Percentiles rank a stretch among this genome's conserved stretches.
These are phyloP conservation scores for Sugiyamaella grinbergsii DNA, from an alignment of 1,139 yeast genomes.

Conservation along the genomic window DNA sequence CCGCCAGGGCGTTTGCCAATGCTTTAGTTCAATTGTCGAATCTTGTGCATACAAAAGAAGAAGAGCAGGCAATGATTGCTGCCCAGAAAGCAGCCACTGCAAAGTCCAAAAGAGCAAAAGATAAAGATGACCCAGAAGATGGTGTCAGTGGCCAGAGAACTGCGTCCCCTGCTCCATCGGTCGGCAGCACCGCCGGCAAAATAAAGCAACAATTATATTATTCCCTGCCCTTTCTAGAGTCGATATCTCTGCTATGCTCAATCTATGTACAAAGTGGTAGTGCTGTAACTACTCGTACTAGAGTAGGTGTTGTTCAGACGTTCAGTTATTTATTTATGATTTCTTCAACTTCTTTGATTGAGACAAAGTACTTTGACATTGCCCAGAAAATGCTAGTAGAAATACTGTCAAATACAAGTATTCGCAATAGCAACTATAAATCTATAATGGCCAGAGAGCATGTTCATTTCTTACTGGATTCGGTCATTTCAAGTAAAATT, in stretches of 20 bases:
- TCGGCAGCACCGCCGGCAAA: conserved; percentile 20
- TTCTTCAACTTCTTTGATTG: conserved; percentile 29
- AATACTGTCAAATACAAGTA: conserved; percentile 27
- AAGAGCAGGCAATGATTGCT: conserved; percentile 23
- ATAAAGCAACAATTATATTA: conserved; percentile 22
- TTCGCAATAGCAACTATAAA: conserved; percentile 31
- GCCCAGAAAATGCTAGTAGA: conserved; percentile 33
- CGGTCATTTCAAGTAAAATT: conserved; percentile 35
- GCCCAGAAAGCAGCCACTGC: conserved; percentile 25
- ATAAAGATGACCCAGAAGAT: conserved; percentile 28
- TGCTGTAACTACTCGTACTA: conserved; percentile 28
- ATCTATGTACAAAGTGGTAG: conserved; percentile 29
- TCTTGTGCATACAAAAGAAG: conserved; percentile 31
- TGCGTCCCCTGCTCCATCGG: conserved; percentile 23
- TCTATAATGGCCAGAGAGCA: conserved; percentile 36
- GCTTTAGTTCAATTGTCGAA: conserved; percentile 32
- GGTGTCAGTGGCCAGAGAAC: conserved; percentile 23
- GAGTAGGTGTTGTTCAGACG: conserved; percentile 39
- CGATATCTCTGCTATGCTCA: conserved; percentile 26
- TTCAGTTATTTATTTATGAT: conserved; percentile 33
- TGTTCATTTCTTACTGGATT: conserved; percentile 35
- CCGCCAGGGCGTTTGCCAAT: conserved; percentile 40
- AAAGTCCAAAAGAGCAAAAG: conserved; percentile 24
- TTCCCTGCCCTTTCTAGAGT: conserved; percentile 31
- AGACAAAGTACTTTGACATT: conserved; percentile 34